These are phyloP conservation scores for Mimosa pudica DNA, from an alignment of 306 rosid genomes.

Conservation along the genomic window DNA sequence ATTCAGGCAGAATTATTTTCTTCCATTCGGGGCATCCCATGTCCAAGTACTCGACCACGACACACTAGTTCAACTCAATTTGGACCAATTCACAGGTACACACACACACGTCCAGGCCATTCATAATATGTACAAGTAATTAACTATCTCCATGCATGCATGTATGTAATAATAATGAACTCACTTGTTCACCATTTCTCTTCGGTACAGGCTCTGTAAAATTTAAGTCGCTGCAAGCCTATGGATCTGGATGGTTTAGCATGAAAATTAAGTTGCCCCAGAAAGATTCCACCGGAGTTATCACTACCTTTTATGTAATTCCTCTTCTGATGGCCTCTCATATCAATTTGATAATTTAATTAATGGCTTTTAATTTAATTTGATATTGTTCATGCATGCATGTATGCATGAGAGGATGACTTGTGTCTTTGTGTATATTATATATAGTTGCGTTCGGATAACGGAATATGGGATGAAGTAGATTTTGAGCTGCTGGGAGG, in stretches of 20 bases:
- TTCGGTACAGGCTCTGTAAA: conserved; percentile 14
- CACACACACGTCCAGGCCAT: too few species aligned
- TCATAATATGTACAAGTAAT: too few species aligned
- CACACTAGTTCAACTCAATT: conserved; percentile 22
- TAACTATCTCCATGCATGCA: too few species aligned
- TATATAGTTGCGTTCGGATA: conserved; percentile 28
- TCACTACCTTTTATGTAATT: conserved; percentile 40
- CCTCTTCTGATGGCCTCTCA: too few species aligned
- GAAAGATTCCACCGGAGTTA: conserved; percentile 18
- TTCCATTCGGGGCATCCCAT: conserved; percentile 21
- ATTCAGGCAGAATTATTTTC: conserved; percentile 22
- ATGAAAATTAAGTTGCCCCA: conserved; percentile 28
- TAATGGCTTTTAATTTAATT: too few species aligned
- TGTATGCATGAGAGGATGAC: neutral
- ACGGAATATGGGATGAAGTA: conserved; percentile 22
- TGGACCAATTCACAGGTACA: conserved; percentile 38
- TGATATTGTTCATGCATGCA: neutral
- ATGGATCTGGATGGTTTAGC: conserved; percentile 34
- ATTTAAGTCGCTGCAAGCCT: conserved; percentile 11
- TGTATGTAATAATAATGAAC: neutral
- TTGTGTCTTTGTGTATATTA: neutral
- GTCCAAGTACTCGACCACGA: conserved; percentile 14
- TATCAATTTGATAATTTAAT: neutral
- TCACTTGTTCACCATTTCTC: neutral
- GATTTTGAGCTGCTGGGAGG: conserved; percentile 46